phyloP scores from a whole-genome alignment of 2,329 filamentous ascomycete species.

The Clonostachys rosea region DNA sequence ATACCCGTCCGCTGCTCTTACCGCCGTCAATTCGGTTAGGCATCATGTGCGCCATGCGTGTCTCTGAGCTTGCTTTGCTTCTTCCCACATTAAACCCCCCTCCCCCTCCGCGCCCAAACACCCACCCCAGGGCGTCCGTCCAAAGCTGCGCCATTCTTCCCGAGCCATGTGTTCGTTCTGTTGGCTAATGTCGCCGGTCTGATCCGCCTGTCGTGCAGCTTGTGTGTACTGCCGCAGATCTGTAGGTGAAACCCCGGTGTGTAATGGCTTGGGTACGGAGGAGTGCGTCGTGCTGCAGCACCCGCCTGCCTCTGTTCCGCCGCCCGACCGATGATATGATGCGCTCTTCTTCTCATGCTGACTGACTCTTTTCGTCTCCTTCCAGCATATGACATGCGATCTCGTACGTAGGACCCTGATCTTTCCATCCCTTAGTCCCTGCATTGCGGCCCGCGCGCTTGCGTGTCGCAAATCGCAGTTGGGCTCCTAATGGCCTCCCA shows the following conservation, averaged over 20 bases:
- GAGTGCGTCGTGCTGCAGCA: background rate
- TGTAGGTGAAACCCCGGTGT: conserved; percentile 52
- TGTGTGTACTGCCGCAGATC: conserved; percentile 88
- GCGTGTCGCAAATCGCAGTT: background rate
- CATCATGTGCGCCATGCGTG: background rate
- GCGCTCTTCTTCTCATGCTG: background rate
- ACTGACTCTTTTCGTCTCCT: conserved; percentile 6
- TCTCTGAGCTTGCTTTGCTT: background rate
- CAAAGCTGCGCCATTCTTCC: background rate
- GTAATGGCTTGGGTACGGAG: background rate
- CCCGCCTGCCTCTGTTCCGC: too few species aligned
- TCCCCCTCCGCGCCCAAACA: conserved; percentile 8
- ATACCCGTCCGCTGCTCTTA: conserved; percentile 11
- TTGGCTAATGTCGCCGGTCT: conserved; percentile 4
- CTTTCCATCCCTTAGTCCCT: background rate
- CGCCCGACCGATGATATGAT: background rate
- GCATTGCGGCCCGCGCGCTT: background rate
- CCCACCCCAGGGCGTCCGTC: conserved; percentile 5
- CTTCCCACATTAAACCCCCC: background rate
- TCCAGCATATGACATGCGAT: conserved; percentile 86
- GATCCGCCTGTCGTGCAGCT: conserved; percentile 40
- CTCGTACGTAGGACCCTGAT: conserved; percentile 59
- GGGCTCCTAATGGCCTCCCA: background rate
- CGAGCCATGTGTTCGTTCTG: conserved; percentile 5
- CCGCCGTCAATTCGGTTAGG: background rate